Evolutionary conservation across 2,329 filamentous ascomycete genomes (phyloP).

Genomic region (Pseudocercospora musae): DNA sequence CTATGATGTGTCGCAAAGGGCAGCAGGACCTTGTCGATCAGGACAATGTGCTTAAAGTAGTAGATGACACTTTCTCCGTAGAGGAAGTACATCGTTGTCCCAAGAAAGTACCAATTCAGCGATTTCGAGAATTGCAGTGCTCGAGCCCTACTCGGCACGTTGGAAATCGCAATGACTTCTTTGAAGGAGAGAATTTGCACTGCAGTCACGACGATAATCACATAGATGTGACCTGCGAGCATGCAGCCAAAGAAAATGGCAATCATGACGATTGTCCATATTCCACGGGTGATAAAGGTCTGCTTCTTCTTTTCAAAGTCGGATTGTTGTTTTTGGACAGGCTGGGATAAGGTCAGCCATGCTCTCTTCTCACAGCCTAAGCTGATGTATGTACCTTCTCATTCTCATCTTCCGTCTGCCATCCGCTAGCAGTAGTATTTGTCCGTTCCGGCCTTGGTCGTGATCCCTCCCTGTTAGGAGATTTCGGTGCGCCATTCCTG

Average conservation of each 20-base stretch:
- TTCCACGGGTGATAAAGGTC: constrained; percentile 92
- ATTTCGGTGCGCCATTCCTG: constrained; percentile 39
- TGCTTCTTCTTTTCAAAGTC: constrained; percentile 99
- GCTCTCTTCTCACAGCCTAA: neutral
- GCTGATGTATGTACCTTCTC: constrained; percentile 22
- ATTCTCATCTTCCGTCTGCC: constrained; percentile 37
- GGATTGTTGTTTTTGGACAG: constrained; percentile 32
- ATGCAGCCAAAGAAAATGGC: constrained; percentile 84
- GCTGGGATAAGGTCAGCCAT: constrained; percentile 9
- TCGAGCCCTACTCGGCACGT: constrained; percentile 85
- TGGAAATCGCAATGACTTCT: constrained; percentile 97
- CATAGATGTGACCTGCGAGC: constrained; percentile 96
- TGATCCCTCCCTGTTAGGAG: constrained; percentile 19
- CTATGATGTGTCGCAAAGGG: constrained; percentile 95
- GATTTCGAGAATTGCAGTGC: constrained; percentile 92
- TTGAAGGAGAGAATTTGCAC: constrained; percentile 98
- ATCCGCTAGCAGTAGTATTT: constrained; percentile 32
- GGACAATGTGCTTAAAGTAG: constrained; percentile 98
- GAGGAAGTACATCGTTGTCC: constrained; percentile 98
- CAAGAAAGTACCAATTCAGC: constrained; percentile 98
- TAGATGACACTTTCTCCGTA: constrained; percentile 99
- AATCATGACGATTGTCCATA: constrained; percentile 99
- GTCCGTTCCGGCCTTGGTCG: constrained; percentile 25
- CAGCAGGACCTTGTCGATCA: constrained; percentile 88
- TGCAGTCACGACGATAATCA: constrained; percentile 87